Base-by-base conservation (phyloP, 768 basidiomycete genomes). In the Collybiopsis luxurians region DNA sequence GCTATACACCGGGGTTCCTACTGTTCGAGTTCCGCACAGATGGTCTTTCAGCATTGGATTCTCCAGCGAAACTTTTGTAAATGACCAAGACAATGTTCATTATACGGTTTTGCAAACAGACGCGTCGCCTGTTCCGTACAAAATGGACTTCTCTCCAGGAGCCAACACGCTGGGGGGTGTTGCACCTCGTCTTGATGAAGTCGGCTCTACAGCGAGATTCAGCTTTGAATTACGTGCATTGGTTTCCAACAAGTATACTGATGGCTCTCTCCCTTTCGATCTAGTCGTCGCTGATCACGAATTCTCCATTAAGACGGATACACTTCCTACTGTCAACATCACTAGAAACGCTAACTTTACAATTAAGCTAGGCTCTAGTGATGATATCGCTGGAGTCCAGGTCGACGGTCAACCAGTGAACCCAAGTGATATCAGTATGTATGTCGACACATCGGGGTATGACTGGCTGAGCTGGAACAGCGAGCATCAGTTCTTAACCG, bases 11-110 rank as follows among this genome's bases (percentile, higher is more conserved):
- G 63, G 69, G 45, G 74, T 71, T 48, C 86, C 86, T 54, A 74
- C 79, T 48, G 67, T 97, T 55, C 78, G 93, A 50, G 82, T 96
- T 10, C 93, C 92, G 1, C 82, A 82, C 6, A 70, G 74, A 44
- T 96, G 94, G 93, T 91, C 90, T 0, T 98, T 96, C 73, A 92
- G 91, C 64, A 80, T 98, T 57, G 95, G 95, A 13, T 83, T 97
- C 63, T 72, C 85, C 50, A 75, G 81, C 58, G 73, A 80, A 34
- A 94, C 90, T 2, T 87, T 85, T 68, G 57, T 66, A 2, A 73
- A 79, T 28, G 56, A 69, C 45, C 24, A 44, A 15, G 71, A 79
- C 31, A 72, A 71, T 26, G 62, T 90, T 38, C 87, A 67, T 66
- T 94, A 95, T 65, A 75, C 78, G 10, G 85, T 86, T 26, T 76